Evolutionary conservation across 805 yeast genomes (phyloP).

Genomic region (Candida tallmaniae): DNA sequence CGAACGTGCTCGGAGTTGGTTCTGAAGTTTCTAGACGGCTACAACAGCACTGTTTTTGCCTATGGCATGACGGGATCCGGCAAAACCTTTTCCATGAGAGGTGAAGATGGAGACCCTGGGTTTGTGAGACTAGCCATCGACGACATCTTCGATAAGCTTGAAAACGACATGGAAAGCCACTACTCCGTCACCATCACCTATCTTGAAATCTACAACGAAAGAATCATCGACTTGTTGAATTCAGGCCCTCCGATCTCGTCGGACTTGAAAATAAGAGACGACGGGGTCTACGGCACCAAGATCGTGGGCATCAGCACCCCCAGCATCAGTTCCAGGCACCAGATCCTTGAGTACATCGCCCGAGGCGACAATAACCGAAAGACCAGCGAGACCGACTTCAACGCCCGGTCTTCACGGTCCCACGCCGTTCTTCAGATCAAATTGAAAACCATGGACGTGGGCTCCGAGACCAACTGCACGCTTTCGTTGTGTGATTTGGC

Average conservation of each 20-base stretch:
- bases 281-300: slow-evolving; percentile 62
- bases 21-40: slow-evolving; percentile 63
- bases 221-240: slow-evolving; percentile 68
- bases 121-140: slow-evolving; percentile 65
- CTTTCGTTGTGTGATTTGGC: slow-evolving; percentile 92
- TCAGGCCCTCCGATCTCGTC: slow-evolving; percentile 19
- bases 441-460: slow-evolving; percentile 42
- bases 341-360: slow-evolving; percentile 55
- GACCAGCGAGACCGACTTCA: slow-evolving; percentile 87
- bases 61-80: slow-evolving; percentile 96
- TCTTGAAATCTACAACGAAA: slow-evolving; percentile 84
- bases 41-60: slow-evolving; percentile 85
- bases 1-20: slow-evolving; percentile 50
- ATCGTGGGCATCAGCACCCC: slow-evolving; percentile 72
- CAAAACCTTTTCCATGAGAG: slow-evolving; percentile 84
- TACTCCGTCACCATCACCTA: slow-evolving; percentile 62
- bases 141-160: slow-evolving; percentile 51
- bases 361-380: slow-evolving; percentile 71
- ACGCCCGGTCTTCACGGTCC: slow-evolving; percentile 81
- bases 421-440: slow-evolving; percentile 82
- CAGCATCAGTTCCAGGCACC: slow-evolving; percentile 49
- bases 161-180: slow-evolving; percentile 21
- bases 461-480: slow-evolving; percentile 45
- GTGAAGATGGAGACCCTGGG: slow-evolving; percentile 59
- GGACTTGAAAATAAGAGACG: slow-evolving; percentile 78